Evolutionary conservation across 495 filamentous ascomycete species (phyloP).

Genomic region (Aspergillus nanangensis): DNA sequence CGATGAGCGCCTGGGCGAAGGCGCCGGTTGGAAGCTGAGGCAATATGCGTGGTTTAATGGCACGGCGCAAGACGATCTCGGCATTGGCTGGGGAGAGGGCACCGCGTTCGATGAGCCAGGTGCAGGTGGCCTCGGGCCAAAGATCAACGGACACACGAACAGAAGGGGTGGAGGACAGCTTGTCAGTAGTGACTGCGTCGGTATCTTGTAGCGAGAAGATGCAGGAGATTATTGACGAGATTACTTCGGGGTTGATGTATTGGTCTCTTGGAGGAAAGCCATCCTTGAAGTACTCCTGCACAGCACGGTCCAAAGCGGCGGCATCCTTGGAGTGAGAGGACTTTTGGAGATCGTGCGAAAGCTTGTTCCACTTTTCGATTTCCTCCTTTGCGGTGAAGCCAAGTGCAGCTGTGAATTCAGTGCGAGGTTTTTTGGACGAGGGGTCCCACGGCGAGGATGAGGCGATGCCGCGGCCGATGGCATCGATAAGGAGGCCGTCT

Average conservation of each 20-base stretch:
- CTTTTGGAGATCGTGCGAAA: conserved; percentile 25
- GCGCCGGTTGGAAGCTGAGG: conserved; percentile 48
- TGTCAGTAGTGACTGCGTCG: conserved; percentile 7
- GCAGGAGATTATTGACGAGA: conserved; percentile 48
- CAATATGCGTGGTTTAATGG: conserved; percentile 41
- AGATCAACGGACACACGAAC: conserved; percentile 40
- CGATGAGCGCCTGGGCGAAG: conserved; percentile 53
- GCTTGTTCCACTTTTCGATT: conserved; percentile 30
- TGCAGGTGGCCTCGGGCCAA: conserved; percentile 49
- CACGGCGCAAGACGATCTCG: conserved; percentile 51
- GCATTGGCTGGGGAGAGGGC: conserved; percentile 58
- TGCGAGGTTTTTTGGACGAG: conserved; percentile 30
- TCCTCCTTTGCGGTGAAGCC: conserved; percentile 31
- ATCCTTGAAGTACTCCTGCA: conserved; percentile 30
- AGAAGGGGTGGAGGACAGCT: conserved; percentile 20
- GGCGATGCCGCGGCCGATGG: conserved; percentile 55
- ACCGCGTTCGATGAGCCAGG: conserved; percentile 60
- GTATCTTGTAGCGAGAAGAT: conserved; percentile 43
- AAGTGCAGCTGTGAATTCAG: conserved; percentile 24
- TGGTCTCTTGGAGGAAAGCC: conserved; percentile 18
- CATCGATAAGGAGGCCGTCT: conserved; percentile 65
- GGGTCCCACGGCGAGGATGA: conserved; percentile 32
- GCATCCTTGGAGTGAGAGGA: conserved; percentile 22
- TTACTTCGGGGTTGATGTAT: conserved; percentile 38
- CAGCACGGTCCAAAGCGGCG: conserved; percentile 33